Conservation (phyloP, 2,329 filamentous ascomycete species). For the Ceratocystis variospora region DNA sequence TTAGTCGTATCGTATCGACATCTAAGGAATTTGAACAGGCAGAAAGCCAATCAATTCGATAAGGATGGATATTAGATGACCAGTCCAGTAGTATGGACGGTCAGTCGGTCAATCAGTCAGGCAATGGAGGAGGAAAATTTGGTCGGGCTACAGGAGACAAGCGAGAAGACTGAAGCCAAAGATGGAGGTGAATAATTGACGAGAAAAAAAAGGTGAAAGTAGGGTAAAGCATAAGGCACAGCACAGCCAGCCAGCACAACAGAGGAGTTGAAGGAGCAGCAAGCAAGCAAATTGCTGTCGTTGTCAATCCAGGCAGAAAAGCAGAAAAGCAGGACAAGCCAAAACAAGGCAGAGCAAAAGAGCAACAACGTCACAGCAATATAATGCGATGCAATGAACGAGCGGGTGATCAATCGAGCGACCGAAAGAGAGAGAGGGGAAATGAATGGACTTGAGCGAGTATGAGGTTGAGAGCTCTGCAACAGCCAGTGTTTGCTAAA, state of each 20-base stretch:
- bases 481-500: constrained; percentile 3
- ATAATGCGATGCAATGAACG: background rate
- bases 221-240: background rate
- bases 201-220: constrained; percentile 1
- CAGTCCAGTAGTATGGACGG: background rate
- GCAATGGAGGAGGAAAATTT: background rate
- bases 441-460: background rate
- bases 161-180: background rate
- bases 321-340: background rate
- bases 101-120: background rate
- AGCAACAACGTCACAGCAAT: background rate
- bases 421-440: background rate
- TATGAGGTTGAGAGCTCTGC: constrained; percentile 2
- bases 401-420: background rate
- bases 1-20: background rate
- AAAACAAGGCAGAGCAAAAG: background rate
- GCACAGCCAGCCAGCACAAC: constrained; percentile 2
- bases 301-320: background rate
- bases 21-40: background rate
- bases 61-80: background rate
- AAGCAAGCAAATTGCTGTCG: background rate
- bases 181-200: constrained; percentile 1
- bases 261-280: background rate
- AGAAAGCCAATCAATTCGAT: background rate
- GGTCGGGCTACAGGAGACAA: background rate